Evolutionary conservation across 2,329 filamentous ascomycete genomes (phyloP).

Genomic region (Trichoderma sp.): DNA sequence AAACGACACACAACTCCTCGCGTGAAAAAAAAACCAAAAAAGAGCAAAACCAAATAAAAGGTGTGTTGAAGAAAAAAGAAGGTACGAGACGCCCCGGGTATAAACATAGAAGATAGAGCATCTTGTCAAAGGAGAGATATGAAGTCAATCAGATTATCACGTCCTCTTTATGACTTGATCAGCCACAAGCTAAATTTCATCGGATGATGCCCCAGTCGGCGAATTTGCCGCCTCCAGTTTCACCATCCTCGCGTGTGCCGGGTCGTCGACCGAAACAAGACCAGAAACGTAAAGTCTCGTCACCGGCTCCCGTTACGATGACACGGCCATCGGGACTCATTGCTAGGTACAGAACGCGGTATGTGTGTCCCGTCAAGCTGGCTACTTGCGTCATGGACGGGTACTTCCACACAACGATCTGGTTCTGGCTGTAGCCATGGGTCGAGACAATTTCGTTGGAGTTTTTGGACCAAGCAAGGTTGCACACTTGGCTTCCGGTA

Average conservation of each 20-base stretch:
- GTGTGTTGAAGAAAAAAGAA: neutral
- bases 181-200: constrained; percentile 33
- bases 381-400: constrained; percentile 97
- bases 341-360: constrained; percentile 90
- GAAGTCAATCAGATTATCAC: constrained; percentile 9
- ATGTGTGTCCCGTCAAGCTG: constrained; percentile 93
- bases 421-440: constrained; percentile 96
- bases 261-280: constrained; percentile 87
- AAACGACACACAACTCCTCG: constrained; percentile 17
- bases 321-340: constrained; percentile 96
- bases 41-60: neutral
- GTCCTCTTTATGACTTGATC: neutral
- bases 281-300: constrained; percentile 97
- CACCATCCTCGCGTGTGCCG: constrained; percentile 68
- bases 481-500: constrained; percentile 98
- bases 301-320: constrained; percentile 92
- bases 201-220: constrained; percentile 85
- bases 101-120: constrained; percentile 13
- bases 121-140: constrained; percentile 12
- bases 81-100: constrained; percentile 12
- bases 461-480: constrained; percentile 95
- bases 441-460: constrained; percentile 97
- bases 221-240: constrained; percentile 59
- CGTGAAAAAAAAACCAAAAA: neutral
- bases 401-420: constrained; percentile 99